These are phyloP conservation scores for Patellaria atrata DNA, from an alignment of 495 filamentous ascomycete species.

Conservation along the genomic window DNA sequence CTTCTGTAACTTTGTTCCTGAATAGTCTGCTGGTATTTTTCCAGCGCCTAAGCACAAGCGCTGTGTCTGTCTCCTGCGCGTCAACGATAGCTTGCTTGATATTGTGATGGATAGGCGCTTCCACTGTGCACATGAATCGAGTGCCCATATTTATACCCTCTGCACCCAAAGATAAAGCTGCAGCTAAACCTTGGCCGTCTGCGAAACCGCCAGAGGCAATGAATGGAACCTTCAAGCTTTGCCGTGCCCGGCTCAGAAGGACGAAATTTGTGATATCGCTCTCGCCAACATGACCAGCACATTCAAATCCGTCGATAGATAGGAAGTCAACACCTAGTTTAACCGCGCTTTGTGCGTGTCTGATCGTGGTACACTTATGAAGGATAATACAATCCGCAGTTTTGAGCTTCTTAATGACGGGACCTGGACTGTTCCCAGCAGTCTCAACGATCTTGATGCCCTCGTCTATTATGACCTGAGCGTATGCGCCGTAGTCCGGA, in stretches of 20 bases:
- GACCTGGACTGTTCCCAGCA: slow-evolving; percentile 85
- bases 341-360: slow-evolving; percentile 80
- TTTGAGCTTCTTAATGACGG: slow-evolving; percentile 82
- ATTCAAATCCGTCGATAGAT: slow-evolving; percentile 94
- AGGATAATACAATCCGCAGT: slow-evolving; percentile 61
- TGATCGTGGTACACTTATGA: slow-evolving; percentile 96
- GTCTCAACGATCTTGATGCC: slow-evolving; percentile 93
- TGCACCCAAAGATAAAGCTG: slow-evolving; percentile 79
- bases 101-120: slow-evolving; percentile 82
- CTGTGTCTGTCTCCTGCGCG: slow-evolving; percentile 80
- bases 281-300: slow-evolving; percentile 92
- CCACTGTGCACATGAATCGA: slow-evolving; percentile 83
- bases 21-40: slow-evolving; percentile 82
- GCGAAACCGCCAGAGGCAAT: slow-evolving; percentile 94
- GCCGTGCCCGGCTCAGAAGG: slow-evolving; percentile 69
- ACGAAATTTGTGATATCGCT: slow-evolving; percentile 97
- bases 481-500: slow-evolving; percentile 85
- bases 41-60: slow-evolving; percentile 80
- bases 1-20: slow-evolving; percentile 71
- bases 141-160: slow-evolving; percentile 97
- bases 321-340: slow-evolving; percentile 96
- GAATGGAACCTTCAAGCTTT: slow-evolving; percentile 75
- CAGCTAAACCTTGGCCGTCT: slow-evolving; percentile 85
- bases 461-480: slow-evolving; percentile 83
- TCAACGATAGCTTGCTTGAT: slow-evolving; percentile 87